A percentile compares a stretch with the other conserved stretches of the same genome.
Conservation (phyloP, 305 asterid genomes). For the Solanum aculeatissimum region DNA sequence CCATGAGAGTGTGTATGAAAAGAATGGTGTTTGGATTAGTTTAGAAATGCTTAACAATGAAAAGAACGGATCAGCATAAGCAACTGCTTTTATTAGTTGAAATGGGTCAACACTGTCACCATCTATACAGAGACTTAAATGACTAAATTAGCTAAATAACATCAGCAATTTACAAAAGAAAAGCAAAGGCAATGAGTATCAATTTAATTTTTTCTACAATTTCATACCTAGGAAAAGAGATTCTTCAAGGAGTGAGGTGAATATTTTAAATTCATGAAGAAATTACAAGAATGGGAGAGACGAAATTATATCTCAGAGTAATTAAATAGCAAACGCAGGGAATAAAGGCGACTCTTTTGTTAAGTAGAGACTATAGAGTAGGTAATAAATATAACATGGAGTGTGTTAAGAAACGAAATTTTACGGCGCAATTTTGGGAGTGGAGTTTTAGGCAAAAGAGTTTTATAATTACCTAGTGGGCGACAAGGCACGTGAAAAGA, state of each 20-base stretch:
- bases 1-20: not conserved
- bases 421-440: conserved; percentile 33
- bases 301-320: not conserved
- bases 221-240: not conserved
- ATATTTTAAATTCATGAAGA: not conserved
- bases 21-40: not conserved
- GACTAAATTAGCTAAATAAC: not conserved
- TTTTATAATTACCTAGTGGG: not conserved
- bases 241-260: not conserved
- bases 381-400: not conserved
- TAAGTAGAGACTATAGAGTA: not conserved
- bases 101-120: not conserved
- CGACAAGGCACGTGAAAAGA: conserved; percentile 3
- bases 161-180: not conserved
- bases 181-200: not conserved
- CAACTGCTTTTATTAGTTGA: not conserved
- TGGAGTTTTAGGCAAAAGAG: not conserved
- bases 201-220: not conserved
- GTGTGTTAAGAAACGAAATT: conserved; percentile 3
- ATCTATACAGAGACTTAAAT: not conserved
- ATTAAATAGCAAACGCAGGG: not conserved
- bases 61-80: not conserved
- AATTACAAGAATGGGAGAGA: not conserved
- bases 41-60: not conserved
- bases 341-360: not conserved